Percentiles rank a stretch among this genome's conserved stretches.
Evolutionary conservation across 345 rosid genomes (phyloP).

Genomic region (Eutrema japonicum): DNA sequence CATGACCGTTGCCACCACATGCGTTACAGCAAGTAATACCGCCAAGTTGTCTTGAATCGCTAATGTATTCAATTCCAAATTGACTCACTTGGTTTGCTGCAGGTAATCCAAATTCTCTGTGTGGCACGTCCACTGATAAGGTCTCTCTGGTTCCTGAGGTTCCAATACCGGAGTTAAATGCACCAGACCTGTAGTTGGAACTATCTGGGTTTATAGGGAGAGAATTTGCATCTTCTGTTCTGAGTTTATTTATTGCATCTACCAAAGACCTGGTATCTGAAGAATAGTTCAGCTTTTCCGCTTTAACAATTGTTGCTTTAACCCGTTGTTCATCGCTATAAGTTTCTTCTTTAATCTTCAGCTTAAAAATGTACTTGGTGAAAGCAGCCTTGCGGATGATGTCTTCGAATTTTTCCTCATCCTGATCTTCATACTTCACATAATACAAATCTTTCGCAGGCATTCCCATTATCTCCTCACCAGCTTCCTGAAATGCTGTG

Average conservation of each 20-base stretch:
- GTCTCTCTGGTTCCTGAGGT: slow-evolving; percentile 46
- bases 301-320: slow-evolving; percentile 78
- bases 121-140: slow-evolving; percentile 29
- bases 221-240: slow-evolving; percentile 47
- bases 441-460: slow-evolving; percentile 75
- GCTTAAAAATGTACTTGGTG: slow-evolving; percentile 68
- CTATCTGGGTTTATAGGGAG: slow-evolving; percentile 43
- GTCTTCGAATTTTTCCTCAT: slow-evolving; percentile 72
- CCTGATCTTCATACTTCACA: slow-evolving; percentile 62
- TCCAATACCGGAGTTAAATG: slow-evolving; percentile 36
- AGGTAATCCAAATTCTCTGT: slow-evolving; percentile 45
- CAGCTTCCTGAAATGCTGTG: slow-evolving; percentile 89
- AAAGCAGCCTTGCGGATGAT: slow-evolving; percentile 71
- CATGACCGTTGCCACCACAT: slow-evolving; percentile 75
- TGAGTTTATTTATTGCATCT: slow-evolving; percentile 61
- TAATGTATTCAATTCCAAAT: slow-evolving; percentile 50
- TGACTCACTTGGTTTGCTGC: slow-evolving; percentile 54
- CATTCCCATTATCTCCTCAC: slow-evolving; percentile 85
- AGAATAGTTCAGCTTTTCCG: slow-evolving; percentile 64
- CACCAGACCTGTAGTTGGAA: slow-evolving; percentile 34
- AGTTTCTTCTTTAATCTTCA: slow-evolving; percentile 90
- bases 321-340: slow-evolving; percentile 89
- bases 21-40: slow-evolving; percentile 48
- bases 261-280: slow-evolving; percentile 67
- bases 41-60: slow-evolving; percentile 9